phyloP scores from a whole-genome alignment of 768 basidiomycete genomes.

The Leccinum rimulosum region DNA sequence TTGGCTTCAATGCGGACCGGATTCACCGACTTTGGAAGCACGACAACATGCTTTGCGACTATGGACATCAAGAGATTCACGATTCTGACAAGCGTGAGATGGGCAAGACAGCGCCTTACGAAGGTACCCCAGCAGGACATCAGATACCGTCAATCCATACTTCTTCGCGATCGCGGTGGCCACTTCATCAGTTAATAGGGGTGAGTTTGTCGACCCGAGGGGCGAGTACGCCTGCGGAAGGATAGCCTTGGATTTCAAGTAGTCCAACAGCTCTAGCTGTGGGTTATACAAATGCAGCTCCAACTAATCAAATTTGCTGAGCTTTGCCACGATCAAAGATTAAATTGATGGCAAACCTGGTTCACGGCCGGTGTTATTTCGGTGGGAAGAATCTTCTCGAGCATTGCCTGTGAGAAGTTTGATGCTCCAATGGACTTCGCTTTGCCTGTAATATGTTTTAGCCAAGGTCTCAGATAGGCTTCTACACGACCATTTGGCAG shows the following conservation, averaged over 20 bases:
- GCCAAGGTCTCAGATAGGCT: not conserved
- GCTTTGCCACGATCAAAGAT: not conserved
- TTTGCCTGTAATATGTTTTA: constrained; percentile 46
- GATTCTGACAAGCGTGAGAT: constrained; percentile 8
- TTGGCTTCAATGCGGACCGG: constrained; percentile 63
- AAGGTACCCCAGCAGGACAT: constrained; percentile 63
- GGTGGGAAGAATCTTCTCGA: constrained; percentile 67
- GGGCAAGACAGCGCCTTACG: constrained; percentile 35
- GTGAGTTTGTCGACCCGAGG: constrained; percentile 66
- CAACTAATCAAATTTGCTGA: constrained; percentile 40
- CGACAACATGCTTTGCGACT: constrained; percentile 64
- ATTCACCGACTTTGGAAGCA: constrained; percentile 78
- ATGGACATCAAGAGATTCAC: constrained; percentile 3
- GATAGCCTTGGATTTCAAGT: constrained; percentile 64
- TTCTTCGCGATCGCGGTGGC: constrained; percentile 59
- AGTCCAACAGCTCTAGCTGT: constrained; percentile 63
- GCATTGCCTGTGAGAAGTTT: constrained; percentile 66
- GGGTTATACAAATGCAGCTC: constrained; percentile 76
- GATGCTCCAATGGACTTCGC: constrained; percentile 68
- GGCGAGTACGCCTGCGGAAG: constrained; percentile 80
- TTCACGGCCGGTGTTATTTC: constrained; percentile 70
- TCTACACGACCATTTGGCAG: not conserved
- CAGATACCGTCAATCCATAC: constrained; percentile 50
- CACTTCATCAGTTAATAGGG: constrained; percentile 60
- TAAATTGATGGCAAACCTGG: constrained; percentile 47